Evolutionary conservation across 1,139 yeast genomes (phyloP), one percentile per base, ranked within the genome.

Genomic region (Lodderomyces beijingensis): DNA sequence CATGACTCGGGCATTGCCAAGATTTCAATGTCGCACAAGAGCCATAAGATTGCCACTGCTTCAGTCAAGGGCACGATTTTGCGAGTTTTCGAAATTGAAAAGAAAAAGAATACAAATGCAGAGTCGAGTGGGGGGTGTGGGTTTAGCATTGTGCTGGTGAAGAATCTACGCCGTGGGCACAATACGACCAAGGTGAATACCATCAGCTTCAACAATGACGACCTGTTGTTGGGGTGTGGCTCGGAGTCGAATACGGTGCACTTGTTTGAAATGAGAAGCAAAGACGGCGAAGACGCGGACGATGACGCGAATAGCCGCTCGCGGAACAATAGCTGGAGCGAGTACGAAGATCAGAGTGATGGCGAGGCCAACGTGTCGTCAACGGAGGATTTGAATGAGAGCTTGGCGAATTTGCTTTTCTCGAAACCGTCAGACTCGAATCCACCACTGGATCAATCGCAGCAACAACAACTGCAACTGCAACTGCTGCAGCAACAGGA

Each of bases 31-130:
- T 75, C 80, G 5, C 59, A 65, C 19, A 75, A 73, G 44, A 79
- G 79, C 5, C 54, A 56, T 11, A 51, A 70, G 22, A 59, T 82
- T 16, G 86, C 88, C 1, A 77, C 89, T 0, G 83, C 88, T 0
- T 79, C 87, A 0, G 62, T 66, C 2, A 80, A 79, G 43, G 93
- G 93, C 0, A 83, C 93, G 0, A 79, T 83, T 4, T 64, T 83
- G 1, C 57, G 91, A 29, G 77, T 81, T 1, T 59, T 60, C 39
- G 51, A 49, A 30, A 10, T 23, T 11, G 14, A 23, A 23, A 10
- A 10, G 12, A 11, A 9, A 23, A 14, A 23, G 7, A 10, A 19
- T 8, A n/a, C n/a, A n/a, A n/a, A n/a, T n/a, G n/a, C n/a, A n/a
- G n/a, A n/a, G n/a, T n/a, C n/a, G n/a, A n/a, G n/a, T n/a, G n/a